These are phyloP conservation scores for Cyanidium caldarium DNA, from an alignment of 23 red algal species.

Conservation along the genomic window DNA sequence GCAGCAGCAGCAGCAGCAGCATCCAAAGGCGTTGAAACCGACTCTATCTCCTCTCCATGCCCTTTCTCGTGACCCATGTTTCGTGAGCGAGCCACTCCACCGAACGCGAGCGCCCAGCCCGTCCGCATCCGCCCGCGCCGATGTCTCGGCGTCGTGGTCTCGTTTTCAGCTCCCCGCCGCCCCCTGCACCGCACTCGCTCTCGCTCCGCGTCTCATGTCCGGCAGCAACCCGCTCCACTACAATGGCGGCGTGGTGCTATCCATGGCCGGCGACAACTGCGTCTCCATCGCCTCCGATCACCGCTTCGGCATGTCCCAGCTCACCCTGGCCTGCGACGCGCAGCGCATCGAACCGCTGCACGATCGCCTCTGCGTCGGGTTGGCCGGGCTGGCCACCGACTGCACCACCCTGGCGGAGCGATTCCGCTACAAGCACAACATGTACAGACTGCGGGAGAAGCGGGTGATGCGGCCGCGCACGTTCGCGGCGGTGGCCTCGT, in stretches of 20 bases:
- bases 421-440: constrained; percentile 59
- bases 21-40: no score
- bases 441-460: constrained; percentile 85
- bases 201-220: neutral
- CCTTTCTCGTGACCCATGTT: no score
- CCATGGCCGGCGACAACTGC: constrained; percentile 81
- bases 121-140: no score
- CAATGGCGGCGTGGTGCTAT: constrained; percentile 87
- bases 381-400: constrained; percentile 81
- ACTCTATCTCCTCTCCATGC: no score
- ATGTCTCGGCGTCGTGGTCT: no score
- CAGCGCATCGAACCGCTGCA: constrained; percentile 66
- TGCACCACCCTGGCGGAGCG: constrained; percentile 50
- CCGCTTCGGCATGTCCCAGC: constrained; percentile 47
- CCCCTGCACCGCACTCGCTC: no score
- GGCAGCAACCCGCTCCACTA: constrained; percentile 34
- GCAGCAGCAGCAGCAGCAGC: no score
- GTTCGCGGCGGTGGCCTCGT: constrained; percentile 69
- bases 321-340: constrained; percentile 71
- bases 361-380: constrained; percentile 78
- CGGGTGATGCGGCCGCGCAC: constrained; percentile 63
- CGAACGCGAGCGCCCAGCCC: no score
- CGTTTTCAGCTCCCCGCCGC: no score
- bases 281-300: constrained; percentile 87
- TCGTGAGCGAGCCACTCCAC: no score